Evolutionary conservation across 1,284 basidiomycete genomes (phyloP).

Genomic region (Vanrija humicola): DNA sequence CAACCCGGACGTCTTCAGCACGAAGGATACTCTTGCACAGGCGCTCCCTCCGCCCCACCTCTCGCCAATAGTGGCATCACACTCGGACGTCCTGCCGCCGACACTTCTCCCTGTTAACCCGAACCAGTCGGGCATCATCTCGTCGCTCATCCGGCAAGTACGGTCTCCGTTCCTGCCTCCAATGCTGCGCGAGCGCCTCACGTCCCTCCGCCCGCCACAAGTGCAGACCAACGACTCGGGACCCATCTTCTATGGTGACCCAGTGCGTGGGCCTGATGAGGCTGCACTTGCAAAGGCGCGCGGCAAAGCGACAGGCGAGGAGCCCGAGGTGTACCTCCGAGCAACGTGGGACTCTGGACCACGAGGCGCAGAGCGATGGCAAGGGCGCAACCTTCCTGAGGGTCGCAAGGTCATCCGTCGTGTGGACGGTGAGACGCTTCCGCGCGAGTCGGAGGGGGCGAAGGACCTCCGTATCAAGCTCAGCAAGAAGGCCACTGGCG

Average conservation of each 20-base stretch:
- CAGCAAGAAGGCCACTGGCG: constrained; percentile 1
- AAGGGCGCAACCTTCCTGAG: constrained; percentile 25
- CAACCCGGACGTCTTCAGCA: constrained; percentile 30
- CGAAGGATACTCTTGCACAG: constrained; percentile 27
- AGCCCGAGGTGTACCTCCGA: constrained; percentile 20
- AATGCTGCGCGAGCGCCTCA: constrained; percentile 36
- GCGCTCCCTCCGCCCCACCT: constrained; percentile 25
- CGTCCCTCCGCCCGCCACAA: constrained; percentile 35
- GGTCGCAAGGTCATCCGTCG: constrained; percentile 36
- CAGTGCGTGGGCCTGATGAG: constrained; percentile 34
- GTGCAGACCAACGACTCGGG: constrained; percentile 15
- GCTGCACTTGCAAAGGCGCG: constrained; percentile 30
- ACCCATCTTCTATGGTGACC: constrained; percentile 32
- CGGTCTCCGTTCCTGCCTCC: constrained; percentile 38
- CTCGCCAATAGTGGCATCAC: constrained; percentile 34
- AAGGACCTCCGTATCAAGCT: constrained; percentile 15
- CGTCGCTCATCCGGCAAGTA: constrained; percentile 32
- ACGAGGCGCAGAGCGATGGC: constrained; percentile 30
- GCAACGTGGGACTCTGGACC: constrained; percentile 42
- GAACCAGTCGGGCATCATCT: constrained; percentile 22
- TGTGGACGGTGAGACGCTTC: constrained; percentile 27
- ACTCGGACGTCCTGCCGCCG: constrained; percentile 23
- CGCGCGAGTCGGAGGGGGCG: constrained; percentile 17
- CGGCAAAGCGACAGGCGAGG: constrained; percentile 28
- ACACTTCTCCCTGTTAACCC: constrained; percentile 35